phyloP scores from a whole-genome alignment of 1,284 basidiomycete species.

The Pseudozyma thailandica region DNA sequence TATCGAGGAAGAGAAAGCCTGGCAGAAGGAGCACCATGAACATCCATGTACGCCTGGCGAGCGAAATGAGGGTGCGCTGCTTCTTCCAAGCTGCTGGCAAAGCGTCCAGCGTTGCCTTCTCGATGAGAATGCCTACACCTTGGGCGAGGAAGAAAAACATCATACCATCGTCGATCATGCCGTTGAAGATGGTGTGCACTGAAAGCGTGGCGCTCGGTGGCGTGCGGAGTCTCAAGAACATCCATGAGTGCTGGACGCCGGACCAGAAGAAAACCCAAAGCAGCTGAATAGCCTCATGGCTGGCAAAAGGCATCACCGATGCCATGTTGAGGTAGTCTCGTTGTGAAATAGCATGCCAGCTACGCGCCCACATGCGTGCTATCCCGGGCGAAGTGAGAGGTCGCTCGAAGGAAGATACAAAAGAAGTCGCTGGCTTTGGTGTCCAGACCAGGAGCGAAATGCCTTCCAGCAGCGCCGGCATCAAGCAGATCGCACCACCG shows the following conservation, averaged over 20 bases:
- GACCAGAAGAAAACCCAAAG: constrained; percentile 46
- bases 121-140: constrained; percentile 24
- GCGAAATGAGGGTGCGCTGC: constrained; percentile 7
- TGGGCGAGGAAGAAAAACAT: constrained; percentile 37
- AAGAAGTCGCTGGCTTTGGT: constrained; percentile 18
- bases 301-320: constrained; percentile 15
- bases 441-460: constrained; percentile 17
- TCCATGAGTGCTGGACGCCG: constrained; percentile 39
- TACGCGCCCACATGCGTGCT: constrained; percentile 33
- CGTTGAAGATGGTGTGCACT: background rate
- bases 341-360: constrained; percentile 42
- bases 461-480: constrained; percentile 13
- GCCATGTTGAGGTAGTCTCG: constrained; percentile 37
- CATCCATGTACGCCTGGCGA: constrained; percentile 31
- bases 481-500: constrained; percentile 22
- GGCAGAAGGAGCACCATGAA: constrained; percentile 18
- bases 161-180: constrained; percentile 36
- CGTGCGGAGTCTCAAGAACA: constrained; percentile 27
- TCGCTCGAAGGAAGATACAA: constrained; percentile 29
- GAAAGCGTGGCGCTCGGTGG: background rate
- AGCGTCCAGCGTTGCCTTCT: constrained; percentile 23
- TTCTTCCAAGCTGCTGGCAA: constrained; percentile 19
- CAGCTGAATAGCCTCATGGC: constrained; percentile 11
- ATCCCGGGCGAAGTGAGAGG: constrained; percentile 25
- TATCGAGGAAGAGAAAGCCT: constrained; percentile 30